These are phyloP conservation scores for Houttuynia cordata DNA, from an alignment of 164 flowering plant species.

Conservation along the genomic window DNA sequence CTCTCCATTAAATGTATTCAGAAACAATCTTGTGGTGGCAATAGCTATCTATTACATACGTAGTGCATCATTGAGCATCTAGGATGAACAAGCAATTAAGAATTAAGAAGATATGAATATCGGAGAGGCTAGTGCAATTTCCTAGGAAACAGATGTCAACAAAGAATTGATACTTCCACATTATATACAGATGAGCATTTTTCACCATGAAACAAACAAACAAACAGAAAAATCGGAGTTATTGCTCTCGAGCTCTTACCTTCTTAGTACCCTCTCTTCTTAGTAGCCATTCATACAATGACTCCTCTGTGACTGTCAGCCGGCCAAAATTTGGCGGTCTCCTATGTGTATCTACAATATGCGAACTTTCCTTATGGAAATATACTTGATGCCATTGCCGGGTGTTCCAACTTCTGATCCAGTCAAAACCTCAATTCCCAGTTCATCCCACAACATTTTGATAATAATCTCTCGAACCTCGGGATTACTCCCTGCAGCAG, in stretches of 20 bases:
- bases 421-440: slow-evolving; percentile 48
- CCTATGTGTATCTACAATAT: slow-evolving; percentile 21
- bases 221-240: background rate
- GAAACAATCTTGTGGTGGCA: no score
- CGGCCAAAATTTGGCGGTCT: slow-evolving; percentile 54
- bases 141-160: no score
- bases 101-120: no score
- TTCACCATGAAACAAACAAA: no score
- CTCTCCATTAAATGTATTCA: no score
- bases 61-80: no score
- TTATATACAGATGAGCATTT: no score
- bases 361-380: slow-evolving; percentile 3
- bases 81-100: no score
- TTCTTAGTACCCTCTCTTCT: slow-evolving; percentile 15
- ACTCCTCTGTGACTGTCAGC: slow-evolving; percentile 44
- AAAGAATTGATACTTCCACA: no score
- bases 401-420: slow-evolving; percentile 14
- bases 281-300: slow-evolving; percentile 55
- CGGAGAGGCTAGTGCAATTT: no score
- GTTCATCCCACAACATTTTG: slow-evolving; percentile 44
- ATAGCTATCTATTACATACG: no score
- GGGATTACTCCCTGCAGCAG: slow-evolving; percentile 6
- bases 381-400: slow-evolving; percentile 7
- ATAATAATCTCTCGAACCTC: slow-evolving; percentile 41
- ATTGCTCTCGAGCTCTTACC: background rate